Percentiles rank a stretch among this genome's conserved stretches.
phyloP scores from a whole-genome alignment of 2,329 filamentous ascomycete genomes.

The Alternaria sp. region DNA sequence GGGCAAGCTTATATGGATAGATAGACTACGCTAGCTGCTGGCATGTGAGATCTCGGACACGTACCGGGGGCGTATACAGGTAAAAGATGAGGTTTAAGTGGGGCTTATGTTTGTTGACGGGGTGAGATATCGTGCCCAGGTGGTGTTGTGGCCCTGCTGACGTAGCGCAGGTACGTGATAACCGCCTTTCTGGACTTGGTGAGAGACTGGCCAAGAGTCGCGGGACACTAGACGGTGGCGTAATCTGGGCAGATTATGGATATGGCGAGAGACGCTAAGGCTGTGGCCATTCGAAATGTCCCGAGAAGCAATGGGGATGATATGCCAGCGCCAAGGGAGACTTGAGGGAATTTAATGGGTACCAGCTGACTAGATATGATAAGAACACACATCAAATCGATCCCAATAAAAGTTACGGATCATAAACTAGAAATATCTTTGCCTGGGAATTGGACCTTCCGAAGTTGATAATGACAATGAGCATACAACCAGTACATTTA shows the following conservation, averaged over 20 bases:
- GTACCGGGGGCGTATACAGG: not conserved
- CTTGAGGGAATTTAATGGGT: too few relatives aligned
- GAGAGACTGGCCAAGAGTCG: not conserved
- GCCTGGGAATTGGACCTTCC: not conserved
- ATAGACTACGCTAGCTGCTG: not conserved
- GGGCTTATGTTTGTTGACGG: not conserved
- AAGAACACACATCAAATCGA: too few relatives aligned
- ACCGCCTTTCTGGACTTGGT: not conserved
- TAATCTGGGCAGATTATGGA: not conserved
- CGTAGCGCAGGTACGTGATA: not conserved
- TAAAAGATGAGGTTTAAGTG: constrained; percentile 9
- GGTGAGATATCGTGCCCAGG: not conserved
- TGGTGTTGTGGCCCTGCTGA: too few relatives aligned
- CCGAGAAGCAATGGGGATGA: too few relatives aligned
- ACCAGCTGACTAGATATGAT: too few relatives aligned
- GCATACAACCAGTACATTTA: not conserved
- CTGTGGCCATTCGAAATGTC: too few relatives aligned
- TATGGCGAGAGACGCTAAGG: too few relatives aligned
- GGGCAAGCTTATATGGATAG: constrained; percentile 22
- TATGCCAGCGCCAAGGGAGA: too few relatives aligned
- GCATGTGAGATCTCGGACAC: not conserved
- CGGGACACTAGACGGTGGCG: not conserved
- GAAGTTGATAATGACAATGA: not conserved
- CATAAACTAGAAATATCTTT: too few relatives aligned
- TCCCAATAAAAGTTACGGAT: too few relatives aligned